Percentiles rank a stretch among this genome's conserved stretches.
These are phyloP conservation scores for Pneumocystis canis DNA, from an alignment of 1,139 yeast species.

Conservation along the genomic window DNA sequence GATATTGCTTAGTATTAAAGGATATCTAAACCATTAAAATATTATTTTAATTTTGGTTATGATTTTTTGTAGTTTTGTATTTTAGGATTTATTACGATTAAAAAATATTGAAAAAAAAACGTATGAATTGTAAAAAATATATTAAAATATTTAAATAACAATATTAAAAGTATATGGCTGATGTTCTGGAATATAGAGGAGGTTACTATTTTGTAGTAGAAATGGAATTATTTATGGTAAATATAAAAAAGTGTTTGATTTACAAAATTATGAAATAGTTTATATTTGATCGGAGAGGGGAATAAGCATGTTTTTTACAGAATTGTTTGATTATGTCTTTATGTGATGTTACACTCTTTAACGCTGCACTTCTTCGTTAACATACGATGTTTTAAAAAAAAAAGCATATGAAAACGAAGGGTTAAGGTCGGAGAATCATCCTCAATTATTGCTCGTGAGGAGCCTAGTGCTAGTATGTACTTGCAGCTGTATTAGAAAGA, in stretches of 20 bases:
- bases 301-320: background rate
- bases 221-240: background rate
- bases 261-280: background rate
- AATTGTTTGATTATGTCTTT: background rate
- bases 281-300: background rate
- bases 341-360: background rate
- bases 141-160: background rate
- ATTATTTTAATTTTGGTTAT: background rate
- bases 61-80: background rate
- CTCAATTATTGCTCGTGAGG: background rate
- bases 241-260: background rate
- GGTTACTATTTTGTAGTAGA: background rate
- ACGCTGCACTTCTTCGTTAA: slow-evolving; percentile 1
- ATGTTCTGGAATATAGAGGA: background rate
- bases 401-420: background rate
- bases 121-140: too few species aligned
- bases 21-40: background rate
- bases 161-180: background rate
- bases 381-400: background rate
- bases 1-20: background rate
- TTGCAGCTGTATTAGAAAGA: background rate
- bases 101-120: background rate
- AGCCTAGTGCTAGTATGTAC: background rate
- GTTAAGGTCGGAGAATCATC: slow-evolving; percentile 1
- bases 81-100: background rate